phyloP scores from a whole-genome alignment of 2,329 filamentous ascomycete genomes.

The Thermomyces lanuginosus region DNA sequence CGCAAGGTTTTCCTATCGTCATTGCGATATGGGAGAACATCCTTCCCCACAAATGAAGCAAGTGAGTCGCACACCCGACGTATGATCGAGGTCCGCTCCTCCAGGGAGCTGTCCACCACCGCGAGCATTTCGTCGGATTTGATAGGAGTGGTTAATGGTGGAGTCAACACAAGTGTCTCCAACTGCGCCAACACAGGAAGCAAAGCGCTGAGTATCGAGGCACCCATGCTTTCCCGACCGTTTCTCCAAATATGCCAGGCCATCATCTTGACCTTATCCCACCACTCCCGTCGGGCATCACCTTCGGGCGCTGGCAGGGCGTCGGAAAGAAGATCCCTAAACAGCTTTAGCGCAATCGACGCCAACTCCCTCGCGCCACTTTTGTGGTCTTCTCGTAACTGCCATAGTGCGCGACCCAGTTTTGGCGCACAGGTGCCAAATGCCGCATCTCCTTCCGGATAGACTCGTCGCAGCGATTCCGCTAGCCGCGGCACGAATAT shows the following conservation, averaged over 20 bases:
- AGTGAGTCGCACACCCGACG: constrained; percentile 13
- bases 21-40: constrained; percentile 5
- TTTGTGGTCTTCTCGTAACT: constrained; percentile 39
- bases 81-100: constrained; percentile 10
- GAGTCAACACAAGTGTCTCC: constrained; percentile 12
- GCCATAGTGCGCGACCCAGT: constrained; percentile 30
- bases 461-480: constrained; percentile 43
- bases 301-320: constrained; percentile 4
- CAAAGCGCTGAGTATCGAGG: constrained; percentile 35
- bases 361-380: constrained; percentile 46
- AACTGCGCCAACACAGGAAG: constrained; percentile 12
- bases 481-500: constrained; percentile 42
- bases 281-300: constrained; percentile 30
- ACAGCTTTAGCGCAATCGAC: constrained; percentile 33
- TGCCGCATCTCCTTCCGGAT: constrained; percentile 41
- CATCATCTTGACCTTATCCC: constrained; percentile 38
- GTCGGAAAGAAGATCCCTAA: constrained; percentile 31
- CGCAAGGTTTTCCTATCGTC: constrained; percentile 20
- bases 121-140: constrained; percentile 11
- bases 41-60: constrained; percentile 11
- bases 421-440: too few species aligned
- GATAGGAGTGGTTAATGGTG: too few species aligned
- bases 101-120: constrained; percentile 13
- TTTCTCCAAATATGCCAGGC: constrained; percentile 51
- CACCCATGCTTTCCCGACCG: constrained; percentile 49